Conservation (phyloP, 2,329 filamentous ascomycete species). For the Ceratocystis diversiconidia region DNA sequence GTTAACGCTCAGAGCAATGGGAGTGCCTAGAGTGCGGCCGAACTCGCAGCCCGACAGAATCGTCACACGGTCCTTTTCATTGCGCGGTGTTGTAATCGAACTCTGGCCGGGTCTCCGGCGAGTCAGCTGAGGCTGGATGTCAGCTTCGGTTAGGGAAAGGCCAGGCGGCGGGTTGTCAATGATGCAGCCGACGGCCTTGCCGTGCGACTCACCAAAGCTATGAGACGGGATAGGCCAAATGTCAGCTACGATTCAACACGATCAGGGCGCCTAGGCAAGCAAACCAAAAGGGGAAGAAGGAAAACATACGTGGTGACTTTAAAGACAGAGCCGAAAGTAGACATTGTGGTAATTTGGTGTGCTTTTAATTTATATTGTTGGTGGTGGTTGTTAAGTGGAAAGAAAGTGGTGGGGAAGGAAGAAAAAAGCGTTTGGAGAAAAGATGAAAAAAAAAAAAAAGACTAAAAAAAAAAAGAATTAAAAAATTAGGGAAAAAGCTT, state of each 20-base stretch:
- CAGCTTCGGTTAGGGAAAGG: slow-evolving; percentile 67
- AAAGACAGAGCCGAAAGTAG: slow-evolving; percentile 74
- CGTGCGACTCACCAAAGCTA: slow-evolving; percentile 56
- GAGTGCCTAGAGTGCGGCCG: slow-evolving; percentile 78
- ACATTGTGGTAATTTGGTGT: slow-evolving; percentile 42
- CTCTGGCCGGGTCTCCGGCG: slow-evolving; percentile 80
- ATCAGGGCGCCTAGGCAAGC: neutral
- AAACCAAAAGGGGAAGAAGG: slow-evolving; percentile 18
- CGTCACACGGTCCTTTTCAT: slow-evolving; percentile 82
- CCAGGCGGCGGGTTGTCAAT: slow-evolving; percentile 85
- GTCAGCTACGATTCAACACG: neutral
- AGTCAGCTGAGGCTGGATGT: slow-evolving; percentile 92
- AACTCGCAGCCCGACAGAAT: slow-evolving; percentile 90
- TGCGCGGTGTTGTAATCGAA: slow-evolving; percentile 75
- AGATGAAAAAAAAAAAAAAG: neutral
- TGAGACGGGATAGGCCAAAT: slow-evolving; percentile 14
- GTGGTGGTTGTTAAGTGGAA: slow-evolving; percentile 4
- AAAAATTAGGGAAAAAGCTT: slow-evolving; percentile 6
- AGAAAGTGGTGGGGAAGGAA: slow-evolving; percentile 17
- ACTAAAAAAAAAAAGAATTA: neutral
- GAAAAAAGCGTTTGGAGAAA: slow-evolving; percentile 10
- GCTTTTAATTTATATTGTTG: slow-evolving; percentile 10
- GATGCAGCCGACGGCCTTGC: slow-evolving; percentile 84
- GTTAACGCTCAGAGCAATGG: slow-evolving; percentile 71
- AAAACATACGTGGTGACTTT: slow-evolving; percentile 61